Conservation (phyloP, 352 stramenopile genomes). For the Phytophthora constricta region DNA sequence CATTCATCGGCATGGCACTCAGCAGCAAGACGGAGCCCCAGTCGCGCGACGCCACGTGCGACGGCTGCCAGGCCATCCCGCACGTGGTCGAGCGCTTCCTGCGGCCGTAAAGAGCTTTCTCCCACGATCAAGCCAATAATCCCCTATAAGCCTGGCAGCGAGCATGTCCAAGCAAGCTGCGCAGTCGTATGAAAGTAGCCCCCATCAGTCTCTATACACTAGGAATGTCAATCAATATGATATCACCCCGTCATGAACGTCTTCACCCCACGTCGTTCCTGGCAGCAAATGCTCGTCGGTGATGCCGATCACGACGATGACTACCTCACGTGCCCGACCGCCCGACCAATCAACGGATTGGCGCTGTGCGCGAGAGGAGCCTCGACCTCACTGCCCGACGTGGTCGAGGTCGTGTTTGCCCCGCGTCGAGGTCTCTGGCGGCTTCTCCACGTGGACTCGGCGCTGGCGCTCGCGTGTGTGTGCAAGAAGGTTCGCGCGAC, state of each 20-base stretch:
- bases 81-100: constrained; percentile 53
- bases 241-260: too few relatives aligned
- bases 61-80: constrained; percentile 46
- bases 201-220: constrained; percentile 17
- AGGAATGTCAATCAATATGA: too few relatives aligned
- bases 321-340: too few relatives aligned
- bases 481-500: constrained; percentile 2
- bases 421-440: constrained; percentile 9
- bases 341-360: constrained; percentile 1
- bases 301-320: neutral
- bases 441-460: constrained; percentile 13
- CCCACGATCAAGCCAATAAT: too few relatives aligned
- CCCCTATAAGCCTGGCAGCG: constrained; percentile 19
- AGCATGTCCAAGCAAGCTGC: neutral
- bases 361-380: neutral
- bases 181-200: neutral
- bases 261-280: neutral
- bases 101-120: constrained; percentile 7
- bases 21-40: constrained; percentile 40
- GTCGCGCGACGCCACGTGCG: constrained; percentile 33
- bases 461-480: constrained; percentile 16
- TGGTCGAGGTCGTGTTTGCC: constrained; percentile 24
- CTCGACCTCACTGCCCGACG: neutral
- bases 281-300: neutral
- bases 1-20: constrained; percentile 50